phyloP scores from a whole-genome alignment of 495 filamentous ascomycete genomes.

The Ramalina intermedia region DNA sequence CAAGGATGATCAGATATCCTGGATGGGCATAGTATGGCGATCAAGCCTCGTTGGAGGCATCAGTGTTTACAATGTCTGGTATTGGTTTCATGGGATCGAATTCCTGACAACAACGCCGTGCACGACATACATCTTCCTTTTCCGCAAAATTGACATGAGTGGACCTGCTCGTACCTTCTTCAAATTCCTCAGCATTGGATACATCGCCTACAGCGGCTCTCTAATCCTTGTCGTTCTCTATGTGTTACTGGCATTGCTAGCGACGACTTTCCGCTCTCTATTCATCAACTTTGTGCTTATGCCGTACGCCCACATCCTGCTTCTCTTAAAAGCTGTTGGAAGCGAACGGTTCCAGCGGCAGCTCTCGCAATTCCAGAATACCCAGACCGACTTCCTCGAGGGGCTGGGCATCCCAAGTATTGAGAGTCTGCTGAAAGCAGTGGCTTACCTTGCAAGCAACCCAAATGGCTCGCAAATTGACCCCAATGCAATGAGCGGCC shows the following conservation, averaged over 20 bases:
- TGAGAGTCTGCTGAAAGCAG: background rate
- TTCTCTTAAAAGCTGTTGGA: background rate
- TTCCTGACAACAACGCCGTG: background rate
- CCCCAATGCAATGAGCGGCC: background rate
- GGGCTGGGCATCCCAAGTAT: background rate
- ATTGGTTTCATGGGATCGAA: background rate
- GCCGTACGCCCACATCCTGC: background rate
- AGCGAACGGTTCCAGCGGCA: background rate
- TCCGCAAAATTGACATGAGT: background rate
- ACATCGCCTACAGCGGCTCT: background rate
- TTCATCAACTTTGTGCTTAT: background rate
- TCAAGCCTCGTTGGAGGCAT: background rate
- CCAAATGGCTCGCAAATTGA: too few relatives aligned
- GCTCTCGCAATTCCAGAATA: background rate
- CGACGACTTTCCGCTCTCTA: background rate
- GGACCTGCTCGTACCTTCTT: background rate
- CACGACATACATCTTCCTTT: background rate
- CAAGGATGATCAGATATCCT: background rate
- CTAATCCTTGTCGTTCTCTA: background rate
- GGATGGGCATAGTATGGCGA: background rate
- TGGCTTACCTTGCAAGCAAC: background rate
- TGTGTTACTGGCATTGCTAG: background rate
- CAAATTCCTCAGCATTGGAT: background rate
- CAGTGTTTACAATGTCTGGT: background rate
- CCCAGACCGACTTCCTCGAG: background rate